Evolutionary conservation across 805 yeast species (phyloP), one percentile per base, ranked within the genome.

Genomic region (Saturnispora ahearnii): DNA sequence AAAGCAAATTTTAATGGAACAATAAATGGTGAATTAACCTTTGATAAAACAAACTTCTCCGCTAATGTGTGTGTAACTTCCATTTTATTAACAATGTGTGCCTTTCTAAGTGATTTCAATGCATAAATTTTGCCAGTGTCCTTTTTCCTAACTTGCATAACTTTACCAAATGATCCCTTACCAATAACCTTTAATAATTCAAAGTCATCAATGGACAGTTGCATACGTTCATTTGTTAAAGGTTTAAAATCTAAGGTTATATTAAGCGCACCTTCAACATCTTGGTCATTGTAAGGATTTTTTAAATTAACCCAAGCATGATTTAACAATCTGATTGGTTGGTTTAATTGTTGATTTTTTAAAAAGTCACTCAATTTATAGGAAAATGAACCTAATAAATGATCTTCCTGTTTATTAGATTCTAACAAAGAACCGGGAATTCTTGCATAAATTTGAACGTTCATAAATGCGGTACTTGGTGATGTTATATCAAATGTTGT

Each of bases 141-240:
- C 59, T 87, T 87, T 69, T 93, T 93, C 55, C 89, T 82, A 40
- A 93, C 99, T 68, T 93, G 99, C 98, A 93, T 93, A 48, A 93
- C 99, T 68, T 93, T 93, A 47, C 99, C 99, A 65, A 93, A 93
- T 9, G 97, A 89, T 7, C 99, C 99, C 65, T 93, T 93, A 34
- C 99, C 99, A 49, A 93, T 88, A 22, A 93, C 99, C 67, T 93
- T 93, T 57, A 93, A 74, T 47, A 93, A 70, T 59, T 89, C 96
- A 68, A 93, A 91, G 62, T 91, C 96, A 51, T 89, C 96, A 57
- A 93, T 88, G 1, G 88, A 74, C 45, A 93, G 72, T 55, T 82
- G 78, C 62, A 78, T 79, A 3, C 58, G 44, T 21, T 53, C 48
- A 28, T 54, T 55, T 68, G 77, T 56, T 37, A 65, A 51, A 13